Base-by-base conservation (phyloP, 202 grass and related monocot genomes). In the Musa balbisiana region DNA sequence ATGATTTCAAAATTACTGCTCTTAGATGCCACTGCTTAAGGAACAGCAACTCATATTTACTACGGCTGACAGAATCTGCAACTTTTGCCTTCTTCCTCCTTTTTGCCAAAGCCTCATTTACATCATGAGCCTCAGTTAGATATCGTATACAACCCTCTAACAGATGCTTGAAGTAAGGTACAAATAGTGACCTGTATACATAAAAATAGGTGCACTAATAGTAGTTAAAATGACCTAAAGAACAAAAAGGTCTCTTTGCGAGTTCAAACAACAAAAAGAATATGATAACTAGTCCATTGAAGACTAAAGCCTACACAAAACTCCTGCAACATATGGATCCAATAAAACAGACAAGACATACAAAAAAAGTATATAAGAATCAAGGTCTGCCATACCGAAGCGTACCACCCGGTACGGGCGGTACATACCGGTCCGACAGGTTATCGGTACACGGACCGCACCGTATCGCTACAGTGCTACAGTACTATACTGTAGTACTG, bases 151-250 rank as follows among this genome's bases (percentile, higher is more conserved):
- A 93, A 79, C 79, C 87, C 76, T 91, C 84, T 4, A 98, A 79
- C 76, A 98, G 84, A 82, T 91, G 89, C 77, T 98, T 93, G 88
- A 91, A 98, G 82, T 98, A 98, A 73, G 94, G 94, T 87, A 86
- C 86, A 81, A 98, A 93, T 64, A 98, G 75, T 75, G 94, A 93
- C 81, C 94, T 98, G 82, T 33, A 19, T 1, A 54, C 9, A 80
- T 4, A 82, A 74, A 73, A 69, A 53, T 1, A 74, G 21, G 25
- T 29, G 14, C 13, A 8, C 19, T 51, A 21, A 10, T 21, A 43
- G 33, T 43, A 43, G 67, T 50, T 20, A 69, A 3, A 1, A 69
- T 20, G 17, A 69, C 2, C 8, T 14, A 51, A 21, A 49, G 0
- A 51, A 20, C 16, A 20, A 20, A 8, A 51, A 50, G 6, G 10